Conservation (phyloP, 2,329 filamentous ascomycete genomes). For the Shiraia sp. region DNA sequence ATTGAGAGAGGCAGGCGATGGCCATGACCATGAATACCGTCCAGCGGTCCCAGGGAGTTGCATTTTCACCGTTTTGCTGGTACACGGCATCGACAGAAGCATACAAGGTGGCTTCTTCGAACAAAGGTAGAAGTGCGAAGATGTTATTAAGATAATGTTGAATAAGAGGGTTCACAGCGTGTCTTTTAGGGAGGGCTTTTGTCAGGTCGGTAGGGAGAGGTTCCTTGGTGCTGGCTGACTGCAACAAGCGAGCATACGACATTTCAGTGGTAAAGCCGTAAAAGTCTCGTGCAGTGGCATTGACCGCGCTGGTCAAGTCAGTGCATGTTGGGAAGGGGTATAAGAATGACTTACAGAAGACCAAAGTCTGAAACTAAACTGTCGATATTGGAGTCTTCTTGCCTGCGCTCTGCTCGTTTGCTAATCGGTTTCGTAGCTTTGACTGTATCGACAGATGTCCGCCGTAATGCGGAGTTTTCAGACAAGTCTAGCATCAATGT, state of each 20-base stretch:
- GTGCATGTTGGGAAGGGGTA: background rate
- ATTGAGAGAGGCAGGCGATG: conserved; percentile 75
- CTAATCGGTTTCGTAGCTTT: conserved; percentile 36
- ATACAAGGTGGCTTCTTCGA: conserved; percentile 78
- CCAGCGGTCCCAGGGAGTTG: conserved; percentile 75
- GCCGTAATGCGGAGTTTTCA: conserved; percentile 58
- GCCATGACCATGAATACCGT: conserved; percentile 87
- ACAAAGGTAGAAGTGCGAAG: conserved; percentile 78
- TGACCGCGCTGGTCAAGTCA: conserved; percentile 70
- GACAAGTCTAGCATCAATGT: conserved; percentile 65
- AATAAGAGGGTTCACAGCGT: conserved; percentile 69
- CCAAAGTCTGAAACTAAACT: conserved; percentile 93
- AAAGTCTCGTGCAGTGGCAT: conserved; percentile 92
- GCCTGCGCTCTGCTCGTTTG: conserved; percentile 53
- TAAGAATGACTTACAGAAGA: conserved; percentile 66
- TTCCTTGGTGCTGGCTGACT: conserved; percentile 80
- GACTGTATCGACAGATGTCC: conserved; percentile 41
- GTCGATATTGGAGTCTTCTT: conserved; percentile 85
- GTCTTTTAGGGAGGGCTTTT: conserved; percentile 70
- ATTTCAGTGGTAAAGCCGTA: conserved; percentile 86
- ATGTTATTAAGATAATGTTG: conserved; percentile 86
- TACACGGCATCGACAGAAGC: conserved; percentile 82
- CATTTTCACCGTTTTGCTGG: conserved; percentile 61
- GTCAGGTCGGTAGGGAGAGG: conserved; percentile 64
- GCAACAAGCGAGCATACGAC: conserved; percentile 86